Base-by-base conservation (phyloP, 129 eudicot species). In the Lonicera japonica region DNA sequence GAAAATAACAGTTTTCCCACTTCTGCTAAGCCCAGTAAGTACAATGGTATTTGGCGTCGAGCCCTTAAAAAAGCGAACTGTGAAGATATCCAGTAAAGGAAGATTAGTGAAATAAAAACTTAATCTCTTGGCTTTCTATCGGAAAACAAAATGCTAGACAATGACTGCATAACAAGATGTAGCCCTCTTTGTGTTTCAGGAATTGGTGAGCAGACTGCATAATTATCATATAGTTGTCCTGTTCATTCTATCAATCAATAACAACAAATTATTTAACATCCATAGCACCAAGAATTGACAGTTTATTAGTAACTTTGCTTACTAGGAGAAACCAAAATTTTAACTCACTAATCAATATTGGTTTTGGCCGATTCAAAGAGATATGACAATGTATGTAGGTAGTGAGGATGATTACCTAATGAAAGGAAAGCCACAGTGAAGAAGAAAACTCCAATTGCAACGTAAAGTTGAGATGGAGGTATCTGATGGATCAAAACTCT, bases 1-100 rank as follows among this genome's bases (percentile, higher is more conserved):
- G 58, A 87, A 92, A 14, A 92, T 90, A 73, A 82, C 83, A 58
- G 96, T 87, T 60, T 91, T 92, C 21, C 98, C 98, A 67, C 96
- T 75, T 72, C 96, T 96, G 69, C 91, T 82, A 61, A 92, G 89
- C 54, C 98, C 98, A 60, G 81, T 81, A 34, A 92, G 86, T 24
- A 92, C 86, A 66, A 92, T 68, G 56, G 95, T 84, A 69, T 87
- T 85, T 34, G 88, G 68, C 53, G 76, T 62, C 43, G 69, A 73
- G 18, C 78, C 84, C 81, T 80, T 92, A 75, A 82, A 82, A 67
- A 77, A 43, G 9, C 91, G 88, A 67, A 82, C 98, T 92, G 83
- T 84, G 78, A 66, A 60, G 50, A 53, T 22, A 48, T 21, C 52
- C 18, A 74, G 17, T 22, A 48, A 23, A 46, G 45, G 56, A 60